Base-by-base conservation (phyloP, 202 grass and related monocot species). In the Setaria viridis region DNA sequence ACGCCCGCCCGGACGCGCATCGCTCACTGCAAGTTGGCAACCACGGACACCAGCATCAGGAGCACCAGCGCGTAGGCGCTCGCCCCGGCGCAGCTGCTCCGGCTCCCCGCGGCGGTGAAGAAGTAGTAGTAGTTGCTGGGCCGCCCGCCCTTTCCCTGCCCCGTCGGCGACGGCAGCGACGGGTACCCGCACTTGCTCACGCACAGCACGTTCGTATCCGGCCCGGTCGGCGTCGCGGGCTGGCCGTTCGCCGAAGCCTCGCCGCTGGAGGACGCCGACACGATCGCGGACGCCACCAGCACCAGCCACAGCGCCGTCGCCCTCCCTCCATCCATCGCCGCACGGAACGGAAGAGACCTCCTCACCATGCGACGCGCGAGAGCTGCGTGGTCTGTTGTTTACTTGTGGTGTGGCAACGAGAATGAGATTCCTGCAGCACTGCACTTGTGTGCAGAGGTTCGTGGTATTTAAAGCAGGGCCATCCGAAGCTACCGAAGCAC, bases 191-290 rank as follows among this genome's bases (percentile, higher is more conserved):
- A 94, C 85, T 92, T 83, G 80, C 92, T 97, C 60, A 89, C 33
- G 88, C 94, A 97, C 37, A 94, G 30, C 55, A 84, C 73, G 86
- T 47, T 87, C 16, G 78, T 91, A 73, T 93, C 91, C 14, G 86
- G 82, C 14, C 81, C 47, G 25, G 14, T 33, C 4, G 33, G 2
- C 49, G 29, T 1, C 30, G 79, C 17, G 29, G 78, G 33, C 11
- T 41, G 21, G 72, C 55, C 49, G 10, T 1, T n/a, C 6, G 19
- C 79, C 4, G 39, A 4, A 14, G 47, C 57, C 12, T 37, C 76
- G 10, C 63, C 56, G 9, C 32, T 29, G 35, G 25, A 16, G 50
- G 81, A 49, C 54, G 76, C 21, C 35, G 76, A 29, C 17, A 79
- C 6, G 37, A 89, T 70, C 65, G 37, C 25, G 54, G 34, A 29